Conservation (phyloP, 495 filamentous ascomycete genomes). For the Cudoniella acicularis region DNA sequence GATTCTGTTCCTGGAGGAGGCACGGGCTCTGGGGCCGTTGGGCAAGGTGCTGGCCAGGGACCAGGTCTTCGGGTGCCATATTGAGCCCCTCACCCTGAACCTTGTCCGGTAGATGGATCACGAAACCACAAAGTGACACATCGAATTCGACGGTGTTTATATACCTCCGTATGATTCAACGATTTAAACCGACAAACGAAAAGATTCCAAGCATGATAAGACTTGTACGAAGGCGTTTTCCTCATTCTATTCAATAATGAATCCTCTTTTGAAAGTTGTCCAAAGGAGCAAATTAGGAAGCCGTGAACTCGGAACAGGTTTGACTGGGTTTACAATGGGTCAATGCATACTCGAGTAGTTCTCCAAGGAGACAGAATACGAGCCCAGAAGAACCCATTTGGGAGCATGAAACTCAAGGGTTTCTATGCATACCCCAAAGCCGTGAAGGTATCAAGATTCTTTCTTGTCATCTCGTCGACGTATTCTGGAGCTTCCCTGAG, state of each 20-base stretch:
- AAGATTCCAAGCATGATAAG: not conserved
- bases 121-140: not conserved
- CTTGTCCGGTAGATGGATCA: not conserved
- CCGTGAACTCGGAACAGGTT: too few relatives aligned
- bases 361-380: not conserved
- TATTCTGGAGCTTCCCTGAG: slow-evolving; percentile 43
- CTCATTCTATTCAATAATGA: too few relatives aligned
- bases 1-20: not conserved
- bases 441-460: slow-evolving; percentile 35
- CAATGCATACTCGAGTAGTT: too few relatives aligned
- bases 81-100: not conserved
- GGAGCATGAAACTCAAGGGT: too few relatives aligned
- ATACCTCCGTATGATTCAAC: not conserved
- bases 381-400: not conserved
- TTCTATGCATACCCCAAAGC: not conserved
- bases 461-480: slow-evolving; percentile 47
- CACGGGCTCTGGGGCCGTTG: not conserved
- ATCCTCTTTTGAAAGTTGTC: too few relatives aligned
- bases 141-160: not conserved
- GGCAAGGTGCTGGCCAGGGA: not conserved
- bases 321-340: too few relatives aligned
- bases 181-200: not conserved
- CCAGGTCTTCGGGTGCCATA: not conserved
- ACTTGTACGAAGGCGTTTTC: not conserved
- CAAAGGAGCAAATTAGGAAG: too few relatives aligned